These are phyloP conservation scores for Phytophthora foliorum DNA, from an alignment of 352 stramenopile genomes.

Conservation along the genomic window DNA sequence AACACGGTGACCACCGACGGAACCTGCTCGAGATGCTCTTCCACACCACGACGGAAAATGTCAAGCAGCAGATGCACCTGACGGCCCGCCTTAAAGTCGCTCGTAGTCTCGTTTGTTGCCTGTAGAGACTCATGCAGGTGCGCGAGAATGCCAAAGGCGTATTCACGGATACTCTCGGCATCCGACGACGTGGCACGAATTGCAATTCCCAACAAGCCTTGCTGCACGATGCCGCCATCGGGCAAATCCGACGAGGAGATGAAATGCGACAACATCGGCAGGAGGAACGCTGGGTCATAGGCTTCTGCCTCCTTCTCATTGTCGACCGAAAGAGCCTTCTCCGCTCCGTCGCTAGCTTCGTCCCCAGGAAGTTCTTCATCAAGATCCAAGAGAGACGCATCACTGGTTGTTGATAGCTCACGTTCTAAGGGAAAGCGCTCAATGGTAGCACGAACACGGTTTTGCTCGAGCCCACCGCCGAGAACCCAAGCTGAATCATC, in stretches of 20 bases:
- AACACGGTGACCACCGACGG: conserved; percentile 86
- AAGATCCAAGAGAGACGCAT: conserved; percentile 44
- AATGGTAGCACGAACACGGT: conserved; percentile 74
- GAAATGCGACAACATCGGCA: conserved; percentile 83
- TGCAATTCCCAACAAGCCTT: conserved; percentile 74
- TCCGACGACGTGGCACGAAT: conserved; percentile 81
- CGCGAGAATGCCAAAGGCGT: conserved; percentile 80
- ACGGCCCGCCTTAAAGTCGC: conserved; percentile 76
- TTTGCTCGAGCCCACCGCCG: conserved; percentile 67
- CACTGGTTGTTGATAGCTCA: conserved; percentile 34
- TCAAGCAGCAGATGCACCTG: conserved; percentile 88
- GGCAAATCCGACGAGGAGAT: conserved; percentile 77
- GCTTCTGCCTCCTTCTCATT: conserved; percentile 27
- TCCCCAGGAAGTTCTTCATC: conserved; percentile 28
- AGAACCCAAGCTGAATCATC: conserved; percentile 79
- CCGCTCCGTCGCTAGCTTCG: conserved; percentile 5
- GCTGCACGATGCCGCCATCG: conserved; percentile 67
- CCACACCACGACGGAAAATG: conserved; percentile 73
- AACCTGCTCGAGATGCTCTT: conserved; percentile 60
- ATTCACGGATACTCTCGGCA: conserved; percentile 58
- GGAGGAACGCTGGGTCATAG: conserved; percentile 83
- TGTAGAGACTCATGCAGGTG: conserved; percentile 80
- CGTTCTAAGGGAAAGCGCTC: conserved; percentile 76
- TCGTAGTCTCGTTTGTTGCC: conserved; percentile 52
- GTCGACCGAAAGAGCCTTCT: conserved; percentile 7